These are phyloP conservation scores for Plasmodiophora brassicae DNA, from an alignment of 208 protist species.

Conservation along the genomic window DNA sequence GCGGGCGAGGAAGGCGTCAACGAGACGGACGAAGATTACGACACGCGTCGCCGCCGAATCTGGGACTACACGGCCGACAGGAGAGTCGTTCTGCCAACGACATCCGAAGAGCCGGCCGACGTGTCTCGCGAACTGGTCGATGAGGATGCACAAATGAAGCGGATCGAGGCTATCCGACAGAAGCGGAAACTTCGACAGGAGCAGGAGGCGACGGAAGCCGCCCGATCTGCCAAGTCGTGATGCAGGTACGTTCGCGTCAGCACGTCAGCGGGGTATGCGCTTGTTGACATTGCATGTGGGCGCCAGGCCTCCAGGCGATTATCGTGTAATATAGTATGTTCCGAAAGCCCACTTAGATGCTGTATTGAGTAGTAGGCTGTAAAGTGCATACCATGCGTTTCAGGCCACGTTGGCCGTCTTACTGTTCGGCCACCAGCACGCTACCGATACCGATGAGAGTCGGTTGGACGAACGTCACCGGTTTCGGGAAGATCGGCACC, in stretches of 20 bases:
- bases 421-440: neutral
- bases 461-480: neutral
- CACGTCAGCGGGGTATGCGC: no score
- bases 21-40: slow-evolving; percentile 39
- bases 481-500: neutral
- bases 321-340: no score
- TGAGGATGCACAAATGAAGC: neutral
- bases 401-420: no score
- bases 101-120: neutral
- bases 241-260: no score
- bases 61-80: slow-evolving; percentile 26
- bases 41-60: slow-evolving; percentile 25
- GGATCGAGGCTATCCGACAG: neutral
- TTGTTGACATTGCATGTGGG: no score
- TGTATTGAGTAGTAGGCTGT: no score
- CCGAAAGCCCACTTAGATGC: no score
- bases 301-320: no score
- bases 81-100: neutral
- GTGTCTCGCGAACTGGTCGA: neutral
- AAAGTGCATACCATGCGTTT: no score
- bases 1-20: slow-evolving; percentile 25
- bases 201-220: no score
- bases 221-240: no score
- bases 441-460: neutral
- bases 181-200: neutral